A percentile compares a stretch with the other conserved stretches of the same genome.
These are phyloP conservation scores for Castanopsis chinensis DNA, from an alignment of 306 rosid species.

Conservation along the genomic window DNA sequence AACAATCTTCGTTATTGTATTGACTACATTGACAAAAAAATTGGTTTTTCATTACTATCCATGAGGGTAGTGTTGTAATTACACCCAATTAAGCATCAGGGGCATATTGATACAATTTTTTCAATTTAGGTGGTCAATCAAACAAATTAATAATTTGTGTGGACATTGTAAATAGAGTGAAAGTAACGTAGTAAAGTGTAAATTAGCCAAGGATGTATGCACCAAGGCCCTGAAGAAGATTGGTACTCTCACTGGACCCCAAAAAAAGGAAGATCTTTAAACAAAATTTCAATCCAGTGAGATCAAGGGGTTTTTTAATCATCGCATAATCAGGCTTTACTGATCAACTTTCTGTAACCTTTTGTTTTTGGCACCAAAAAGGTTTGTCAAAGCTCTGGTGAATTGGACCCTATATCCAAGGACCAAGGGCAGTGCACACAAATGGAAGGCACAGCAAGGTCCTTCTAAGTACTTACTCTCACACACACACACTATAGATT, in stretches of 20 bases:
- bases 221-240: too few relatives aligned
- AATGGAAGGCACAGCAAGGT: neutral
- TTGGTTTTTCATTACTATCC: too few relatives aligned
- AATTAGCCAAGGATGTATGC: too few relatives aligned
- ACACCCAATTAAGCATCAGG: too few relatives aligned
- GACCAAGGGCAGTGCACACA: neutral
- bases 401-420: neutral
- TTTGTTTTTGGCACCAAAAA: neutral
- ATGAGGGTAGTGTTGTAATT: too few relatives aligned
- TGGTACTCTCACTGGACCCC: neutral
- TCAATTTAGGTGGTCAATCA: too few relatives aligned
- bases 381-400: neutral
- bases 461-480: neutral
- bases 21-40: too few relatives aligned
- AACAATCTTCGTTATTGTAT: too few relatives aligned
- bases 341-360: neutral
- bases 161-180: too few relatives aligned
- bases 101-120: too few relatives aligned
- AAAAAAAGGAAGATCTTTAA: neutral
- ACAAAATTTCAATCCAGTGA: neutral
- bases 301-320: neutral
- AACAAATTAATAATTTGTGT: too few relatives aligned
- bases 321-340: neutral
- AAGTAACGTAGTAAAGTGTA: too few relatives aligned
- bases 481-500: neutral